Base-by-base conservation (phyloP, 2,329 filamentous ascomycete species). In the Colletotrichum endophyticum region DNA sequence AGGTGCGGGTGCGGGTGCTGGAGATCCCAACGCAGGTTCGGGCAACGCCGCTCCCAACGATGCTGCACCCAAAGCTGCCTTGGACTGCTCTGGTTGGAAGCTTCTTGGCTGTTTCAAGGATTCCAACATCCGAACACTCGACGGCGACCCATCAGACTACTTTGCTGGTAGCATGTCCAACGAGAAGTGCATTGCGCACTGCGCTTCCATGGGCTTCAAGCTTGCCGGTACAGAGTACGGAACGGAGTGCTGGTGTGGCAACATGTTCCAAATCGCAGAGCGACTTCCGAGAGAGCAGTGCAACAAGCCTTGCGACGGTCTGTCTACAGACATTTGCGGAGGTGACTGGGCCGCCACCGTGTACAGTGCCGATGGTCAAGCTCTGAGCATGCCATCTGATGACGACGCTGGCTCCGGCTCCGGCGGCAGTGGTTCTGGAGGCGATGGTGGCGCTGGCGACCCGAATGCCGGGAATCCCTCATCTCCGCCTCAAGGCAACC, bases 181-280 rank as follows among this genome's bases (percentile, higher is more conserved):
- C 6, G 83, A 86, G 72, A 84, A 80, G 64, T 92, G 90, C 78
- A 82, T 90, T 63, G 80, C 84, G 22, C 88, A 86, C 80, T 92
- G 90, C 81, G 79, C 80, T 5, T 79, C 78, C 16, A 82, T 82
- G 13, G 85, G 85, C 6, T 88, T 85, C 78, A 76, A 78, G 4
- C 86, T 88, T 75, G 89, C 89, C 7, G 90, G 89, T 8, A 83
- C 89, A 1, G 88, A 91, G 79, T 88, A 87, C 77, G 84, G 83
- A 9, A 81, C 82, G 25, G 87, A 91, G 79, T 92, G 90, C 80
- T 92, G 87, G 84, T 92, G 89, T 77, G 87, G 85, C 39, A 78
- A 79, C 59, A 66, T 67, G 8, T 78, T 78, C 69, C 72, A 77
- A 22, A 27, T 73, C 25, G 77, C 77, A 13, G 56, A 59, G 22